Evolutionary conservation across 2,329 filamentous ascomycete genomes (phyloP).

Genomic region (Geosmithia morbida): DNA sequence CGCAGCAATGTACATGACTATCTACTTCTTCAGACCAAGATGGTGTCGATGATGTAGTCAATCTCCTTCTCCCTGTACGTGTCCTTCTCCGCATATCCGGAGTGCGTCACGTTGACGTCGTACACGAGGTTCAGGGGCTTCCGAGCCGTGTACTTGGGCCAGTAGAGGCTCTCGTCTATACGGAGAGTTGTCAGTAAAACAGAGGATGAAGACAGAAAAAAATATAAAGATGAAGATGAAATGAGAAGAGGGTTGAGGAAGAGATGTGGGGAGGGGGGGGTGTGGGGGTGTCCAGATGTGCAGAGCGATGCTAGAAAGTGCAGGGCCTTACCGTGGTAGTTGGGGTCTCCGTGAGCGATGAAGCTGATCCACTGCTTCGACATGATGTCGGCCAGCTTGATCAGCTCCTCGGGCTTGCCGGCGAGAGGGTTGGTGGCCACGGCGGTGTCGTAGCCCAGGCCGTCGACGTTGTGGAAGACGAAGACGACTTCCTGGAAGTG

Average conservation of each 20-base stretch:
- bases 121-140: not conserved
- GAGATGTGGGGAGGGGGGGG: no score
- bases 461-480: slow-evolving; percentile 35
- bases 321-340: slow-evolving; percentile 5
- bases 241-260: no score
- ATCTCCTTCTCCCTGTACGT: not conserved
- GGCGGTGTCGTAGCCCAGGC: slow-evolving; percentile 14
- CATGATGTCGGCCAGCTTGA: slow-evolving; percentile 20
- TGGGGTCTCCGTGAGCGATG: slow-evolving; percentile 29
- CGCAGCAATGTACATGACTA: not conserved
- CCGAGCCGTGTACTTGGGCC: not conserved
- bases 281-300: no score
- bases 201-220: no score
- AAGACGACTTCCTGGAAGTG: slow-evolving; percentile 11
- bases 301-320: no score
- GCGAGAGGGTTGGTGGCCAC: slow-evolving; percentile 13
- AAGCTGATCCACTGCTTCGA: slow-evolving; percentile 32
- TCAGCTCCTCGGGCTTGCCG: slow-evolving; percentile 22
- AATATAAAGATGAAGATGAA: no score
- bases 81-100: not conserved
- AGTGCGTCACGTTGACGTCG: not conserved
- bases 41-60: not conserved
- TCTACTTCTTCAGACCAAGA: not conserved
- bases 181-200: not conserved
- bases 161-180: not conserved